phyloP scores from a whole-genome alignment of 345 rosid species.

The Linum trigynum region DNA sequence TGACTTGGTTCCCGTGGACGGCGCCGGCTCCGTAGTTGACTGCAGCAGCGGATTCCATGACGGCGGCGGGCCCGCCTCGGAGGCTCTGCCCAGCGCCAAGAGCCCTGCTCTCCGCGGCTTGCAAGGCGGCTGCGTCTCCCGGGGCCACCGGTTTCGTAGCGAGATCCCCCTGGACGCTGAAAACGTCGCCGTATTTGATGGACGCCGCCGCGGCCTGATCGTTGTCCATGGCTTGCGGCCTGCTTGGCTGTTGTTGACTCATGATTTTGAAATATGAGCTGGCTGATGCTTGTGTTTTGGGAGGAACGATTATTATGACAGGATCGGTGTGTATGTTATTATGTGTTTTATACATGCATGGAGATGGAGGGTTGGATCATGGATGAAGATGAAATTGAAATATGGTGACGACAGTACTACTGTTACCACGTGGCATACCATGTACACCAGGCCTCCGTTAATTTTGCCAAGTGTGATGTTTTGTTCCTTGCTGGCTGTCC shows the following conservation, averaged over 20 bases:
- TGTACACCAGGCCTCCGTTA: too few relatives aligned
- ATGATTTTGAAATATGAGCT: background rate
- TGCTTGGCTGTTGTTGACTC: constrained; percentile 22
- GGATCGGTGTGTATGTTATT: background rate
- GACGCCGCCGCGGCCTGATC: constrained; percentile 10
- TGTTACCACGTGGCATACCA: too few relatives aligned
- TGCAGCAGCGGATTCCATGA: constrained; percentile 31
- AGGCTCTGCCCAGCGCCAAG: constrained; percentile 21
- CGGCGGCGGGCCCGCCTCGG: constrained; percentile 25
- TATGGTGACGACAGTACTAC: too few relatives aligned
- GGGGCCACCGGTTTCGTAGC: constrained; percentile 25
- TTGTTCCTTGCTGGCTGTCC: too few relatives aligned
- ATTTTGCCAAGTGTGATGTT: too few relatives aligned
- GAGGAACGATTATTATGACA: background rate
- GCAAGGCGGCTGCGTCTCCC: constrained; percentile 32
- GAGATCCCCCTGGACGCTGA: constrained; percentile 32
- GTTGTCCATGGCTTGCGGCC: constrained; percentile 8
- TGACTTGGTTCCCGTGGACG: constrained; percentile 12
- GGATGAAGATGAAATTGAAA: too few relatives aligned
- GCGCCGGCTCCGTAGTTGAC: constrained; percentile 19
- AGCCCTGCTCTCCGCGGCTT: constrained; percentile 27
- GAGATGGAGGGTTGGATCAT: too few relatives aligned
- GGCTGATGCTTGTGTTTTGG: background rate
- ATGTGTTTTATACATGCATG: too few relatives aligned
- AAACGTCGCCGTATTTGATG: constrained; percentile 27